phyloP scores from a whole-genome alignment of 495 filamentous ascomycete genomes.

The Massariosphaeria phaeospora region DNA sequence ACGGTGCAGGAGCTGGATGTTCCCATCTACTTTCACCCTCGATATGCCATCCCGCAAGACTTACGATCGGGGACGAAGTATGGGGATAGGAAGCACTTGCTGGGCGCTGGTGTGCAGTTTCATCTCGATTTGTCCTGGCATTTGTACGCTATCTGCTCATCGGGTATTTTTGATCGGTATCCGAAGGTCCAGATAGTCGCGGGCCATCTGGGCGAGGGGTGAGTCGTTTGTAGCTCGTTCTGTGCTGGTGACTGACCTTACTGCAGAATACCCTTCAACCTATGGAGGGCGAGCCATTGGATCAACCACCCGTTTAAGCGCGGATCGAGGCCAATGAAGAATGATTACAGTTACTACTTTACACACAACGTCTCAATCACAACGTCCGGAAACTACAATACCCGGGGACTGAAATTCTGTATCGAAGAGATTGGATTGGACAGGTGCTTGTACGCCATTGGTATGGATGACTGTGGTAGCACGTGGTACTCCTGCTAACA shows the following conservation, averaged over 20 bases:
- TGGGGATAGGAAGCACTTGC: slow-evolving; percentile 21
- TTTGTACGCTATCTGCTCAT: slow-evolving; percentile 21
- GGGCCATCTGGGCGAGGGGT: slow-evolving; percentile 30
- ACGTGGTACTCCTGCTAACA: background rate
- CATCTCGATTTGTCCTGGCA: slow-evolving; percentile 27
- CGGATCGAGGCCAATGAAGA: slow-evolving; percentile 17
- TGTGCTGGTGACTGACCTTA: too few species aligned
- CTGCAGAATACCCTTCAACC: slow-evolving; percentile 28
- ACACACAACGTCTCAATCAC: slow-evolving; percentile 26
- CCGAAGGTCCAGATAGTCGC: slow-evolving; percentile 27
- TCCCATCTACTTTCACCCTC: slow-evolving; percentile 34
- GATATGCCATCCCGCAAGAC: slow-evolving; percentile 21
- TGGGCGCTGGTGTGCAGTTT: slow-evolving; percentile 22
- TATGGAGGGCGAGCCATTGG: slow-evolving; percentile 27
- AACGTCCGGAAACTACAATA: slow-evolving; percentile 26
- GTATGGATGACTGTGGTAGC: background rate
- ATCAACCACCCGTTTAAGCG: slow-evolving; percentile 26
- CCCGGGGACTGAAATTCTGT: slow-evolving; percentile 24
- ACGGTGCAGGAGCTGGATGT: slow-evolving; percentile 33
- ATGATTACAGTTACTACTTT: slow-evolving; percentile 26
- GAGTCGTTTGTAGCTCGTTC: too few species aligned
- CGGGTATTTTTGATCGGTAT: slow-evolving; percentile 26
- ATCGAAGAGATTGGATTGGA: slow-evolving; percentile 28
- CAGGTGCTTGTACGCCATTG: slow-evolving; percentile 25
- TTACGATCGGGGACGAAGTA: slow-evolving; percentile 21